Evolutionary conservation across 106 monocot species (phyloP).

Genomic region (Dioscorea zingiberensis): DNA sequence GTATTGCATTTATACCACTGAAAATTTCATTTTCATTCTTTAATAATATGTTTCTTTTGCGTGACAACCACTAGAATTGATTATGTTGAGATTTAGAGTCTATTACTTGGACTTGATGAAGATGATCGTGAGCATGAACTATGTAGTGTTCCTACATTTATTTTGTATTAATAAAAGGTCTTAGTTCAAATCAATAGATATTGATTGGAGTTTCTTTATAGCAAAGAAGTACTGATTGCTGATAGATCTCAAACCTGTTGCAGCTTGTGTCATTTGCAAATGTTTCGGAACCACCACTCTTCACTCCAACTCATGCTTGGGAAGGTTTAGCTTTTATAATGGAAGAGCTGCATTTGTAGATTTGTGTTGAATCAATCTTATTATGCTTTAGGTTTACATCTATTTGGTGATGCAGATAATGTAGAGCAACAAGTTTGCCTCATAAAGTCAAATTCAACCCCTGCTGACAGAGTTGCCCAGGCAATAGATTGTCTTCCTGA

Average conservation of each 20-base stretch:
- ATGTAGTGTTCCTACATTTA: too few relatives aligned
- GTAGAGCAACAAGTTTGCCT: conserved; percentile 51
- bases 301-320: conserved; percentile 44
- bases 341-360: background rate
- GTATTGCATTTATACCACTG: background rate
- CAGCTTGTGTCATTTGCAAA: conserved; percentile 77
- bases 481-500: conserved; percentile 49
- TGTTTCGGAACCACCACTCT: conserved; percentile 68
- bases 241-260: conserved; percentile 4
- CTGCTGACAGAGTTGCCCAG: conserved; percentile 46
- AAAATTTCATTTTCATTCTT: background rate
- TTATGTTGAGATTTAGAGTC: too few relatives aligned
- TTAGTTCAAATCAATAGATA: too few relatives aligned
- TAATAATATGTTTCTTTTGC: too few relatives aligned
- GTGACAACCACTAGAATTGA: too few relatives aligned
- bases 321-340: conserved; percentile 36
- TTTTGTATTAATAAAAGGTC: too few relatives aligned
- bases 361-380: background rate
- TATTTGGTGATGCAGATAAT: conserved; percentile 31
- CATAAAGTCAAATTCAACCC: conserved; percentile 37
- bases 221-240: background rate
- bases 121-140: too few relatives aligned
- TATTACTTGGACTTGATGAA: too few relatives aligned
- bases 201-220: too few relatives aligned
- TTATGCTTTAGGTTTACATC: background rate